Conservation (phyloP, 2,329 filamentous ascomycete species). For the Pestalotiopsis sp. region DNA sequence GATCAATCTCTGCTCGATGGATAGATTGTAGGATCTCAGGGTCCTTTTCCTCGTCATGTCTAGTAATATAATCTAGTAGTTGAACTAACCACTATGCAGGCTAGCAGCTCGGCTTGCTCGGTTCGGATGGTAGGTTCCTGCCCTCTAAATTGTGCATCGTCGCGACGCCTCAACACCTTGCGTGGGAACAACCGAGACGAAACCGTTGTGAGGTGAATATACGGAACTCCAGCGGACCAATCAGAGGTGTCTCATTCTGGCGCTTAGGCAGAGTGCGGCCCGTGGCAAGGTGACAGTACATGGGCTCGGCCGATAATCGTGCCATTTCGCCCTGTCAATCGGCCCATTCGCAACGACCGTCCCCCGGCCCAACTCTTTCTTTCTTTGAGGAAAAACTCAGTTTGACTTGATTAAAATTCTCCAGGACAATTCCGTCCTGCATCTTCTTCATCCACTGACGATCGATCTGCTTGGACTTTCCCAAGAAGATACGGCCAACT, state of each 20-base stretch:
- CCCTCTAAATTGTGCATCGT: neutral
- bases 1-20: neutral
- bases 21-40: neutral
- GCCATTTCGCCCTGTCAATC: conserved; percentile 2
- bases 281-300: conserved; percentile 4
- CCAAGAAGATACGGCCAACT: neutral
- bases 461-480: conserved; percentile 1
- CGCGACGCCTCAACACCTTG: neutral
- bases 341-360: neutral
- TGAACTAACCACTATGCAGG: neutral
- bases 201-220: neutral
- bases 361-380: neutral
- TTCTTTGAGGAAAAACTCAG: neutral
- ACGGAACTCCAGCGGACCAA: neutral
- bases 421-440: neutral
- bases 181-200: neutral
- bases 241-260: neutral
- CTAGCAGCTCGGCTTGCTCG: neutral
- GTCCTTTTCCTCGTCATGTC: neutral
- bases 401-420: neutral
- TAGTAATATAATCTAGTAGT: too few species aligned
- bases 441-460: neutral
- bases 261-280: conserved; percentile 8
- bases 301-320: conserved; percentile 6
- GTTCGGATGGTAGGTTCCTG: neutral